A percentile compares a stretch with the other conserved stretches of the same genome.
Conservation (phyloP, 768 basidiomycete genomes). For the Rhizopogon roseolus region DNA sequence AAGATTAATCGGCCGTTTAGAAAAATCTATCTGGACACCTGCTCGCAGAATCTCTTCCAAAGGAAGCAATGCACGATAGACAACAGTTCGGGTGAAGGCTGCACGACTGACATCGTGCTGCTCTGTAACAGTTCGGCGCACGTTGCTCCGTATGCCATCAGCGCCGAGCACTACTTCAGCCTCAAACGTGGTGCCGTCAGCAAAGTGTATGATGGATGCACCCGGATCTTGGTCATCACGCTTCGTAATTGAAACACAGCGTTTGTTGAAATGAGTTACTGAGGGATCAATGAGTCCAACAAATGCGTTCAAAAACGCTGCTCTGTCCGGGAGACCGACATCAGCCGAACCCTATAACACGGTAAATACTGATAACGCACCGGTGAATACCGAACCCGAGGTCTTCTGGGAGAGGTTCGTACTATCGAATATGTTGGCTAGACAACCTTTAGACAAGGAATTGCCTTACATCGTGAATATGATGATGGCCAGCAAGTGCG, state of each 20-base stretch:
- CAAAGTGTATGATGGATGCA: slow-evolving; percentile 33
- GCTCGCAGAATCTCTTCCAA: slow-evolving; percentile 32
- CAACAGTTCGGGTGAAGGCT: slow-evolving; percentile 41
- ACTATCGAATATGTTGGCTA: slow-evolving; percentile 16
- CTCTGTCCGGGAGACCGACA: slow-evolving; percentile 30
- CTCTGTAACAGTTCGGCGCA: slow-evolving; percentile 35
- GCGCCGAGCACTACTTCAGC: slow-evolving; percentile 45
- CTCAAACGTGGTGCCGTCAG: slow-evolving; percentile 42
- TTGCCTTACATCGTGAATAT: slow-evolving; percentile 38
- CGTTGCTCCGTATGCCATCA: slow-evolving; percentile 31
- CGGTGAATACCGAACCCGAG: slow-evolving; percentile 43
- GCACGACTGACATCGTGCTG: slow-evolving; percentile 19
- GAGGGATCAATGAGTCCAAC: slow-evolving; percentile 36
- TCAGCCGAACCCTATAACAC: neutral
- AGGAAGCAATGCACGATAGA: slow-evolving; percentile 46
- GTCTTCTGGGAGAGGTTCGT: slow-evolving; percentile 28
- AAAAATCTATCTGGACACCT: slow-evolving; percentile 38
- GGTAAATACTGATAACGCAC: slow-evolving; percentile 15
- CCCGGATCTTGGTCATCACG: slow-evolving; percentile 15
- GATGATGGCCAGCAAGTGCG: slow-evolving; percentile 36
- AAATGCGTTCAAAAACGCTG: slow-evolving; percentile 46
- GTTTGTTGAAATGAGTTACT: slow-evolving; percentile 45
- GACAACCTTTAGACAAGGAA: neutral
- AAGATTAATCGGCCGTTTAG: slow-evolving; percentile 34
- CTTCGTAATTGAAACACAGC: slow-evolving; percentile 34